Percentiles rank a stretch among this genome's conserved stretches.
Evolutionary conservation across 2,329 filamentous ascomycete species (phyloP).

Genomic region (Lachnellula suecica): DNA sequence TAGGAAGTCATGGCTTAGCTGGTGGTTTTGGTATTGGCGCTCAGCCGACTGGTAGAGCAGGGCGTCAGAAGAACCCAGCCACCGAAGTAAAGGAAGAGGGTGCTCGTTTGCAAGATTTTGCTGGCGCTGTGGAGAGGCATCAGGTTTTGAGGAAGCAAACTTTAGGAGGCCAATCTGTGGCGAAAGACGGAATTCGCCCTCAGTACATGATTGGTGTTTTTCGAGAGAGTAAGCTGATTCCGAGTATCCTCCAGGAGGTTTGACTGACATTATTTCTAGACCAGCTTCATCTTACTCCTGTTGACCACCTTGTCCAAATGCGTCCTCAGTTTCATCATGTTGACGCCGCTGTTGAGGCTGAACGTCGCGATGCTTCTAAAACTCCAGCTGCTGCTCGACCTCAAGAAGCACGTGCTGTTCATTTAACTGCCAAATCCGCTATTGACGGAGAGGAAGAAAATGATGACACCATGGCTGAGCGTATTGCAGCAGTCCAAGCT

Average conservation of each 20-base stretch:
- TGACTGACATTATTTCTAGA: constrained; percentile 46
- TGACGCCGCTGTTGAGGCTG: constrained; percentile 76
- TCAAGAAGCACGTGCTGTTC: constrained; percentile 70
- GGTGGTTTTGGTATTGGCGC: constrained; percentile 69
- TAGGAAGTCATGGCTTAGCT: constrained; percentile 67
- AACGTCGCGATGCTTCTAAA: constrained; percentile 36
- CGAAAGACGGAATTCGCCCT: constrained; percentile 57
- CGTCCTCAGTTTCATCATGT: constrained; percentile 91
- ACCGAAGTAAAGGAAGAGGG: constrained; percentile 46
- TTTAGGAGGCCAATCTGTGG: constrained; percentile 74
- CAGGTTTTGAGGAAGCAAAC: constrained; percentile 79
- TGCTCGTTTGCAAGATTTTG: constrained; percentile 53
- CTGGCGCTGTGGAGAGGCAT: constrained; percentile 65
- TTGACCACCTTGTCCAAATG: constrained; percentile 81
- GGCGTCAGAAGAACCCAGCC: constrained; percentile 39
- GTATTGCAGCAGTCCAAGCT: constrained; percentile 74
- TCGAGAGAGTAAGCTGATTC: constrained; percentile 61
- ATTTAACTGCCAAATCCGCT: constrained; percentile 81
- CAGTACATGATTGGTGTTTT: constrained; percentile 94
- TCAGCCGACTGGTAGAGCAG: constrained; percentile 33
- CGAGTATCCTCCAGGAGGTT: neutral
- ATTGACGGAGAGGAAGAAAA: constrained; percentile 64
- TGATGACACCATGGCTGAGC: constrained; percentile 71
- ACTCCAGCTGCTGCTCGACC: constrained; percentile 13
- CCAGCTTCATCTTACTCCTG: constrained; percentile 81